A percentile compares a stretch with the other conserved stretches of the same genome.
These are phyloP conservation scores for Stemphylium lycopersici DNA, from an alignment of 2,329 filamentous ascomycete genomes.

Conservation along the genomic window DNA sequence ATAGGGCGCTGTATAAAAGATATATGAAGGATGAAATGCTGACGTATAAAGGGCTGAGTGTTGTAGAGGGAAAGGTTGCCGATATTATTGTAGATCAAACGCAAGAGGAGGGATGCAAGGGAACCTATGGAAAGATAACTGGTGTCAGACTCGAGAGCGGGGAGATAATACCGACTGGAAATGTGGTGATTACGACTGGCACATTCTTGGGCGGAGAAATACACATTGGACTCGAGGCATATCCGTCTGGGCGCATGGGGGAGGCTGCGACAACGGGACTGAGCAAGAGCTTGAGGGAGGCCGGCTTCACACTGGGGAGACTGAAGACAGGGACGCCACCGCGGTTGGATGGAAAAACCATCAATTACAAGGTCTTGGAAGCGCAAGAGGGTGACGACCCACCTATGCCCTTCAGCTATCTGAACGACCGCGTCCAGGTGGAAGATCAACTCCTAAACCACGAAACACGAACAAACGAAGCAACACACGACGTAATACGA, in stretches of 20 bases:
- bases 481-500: slow-evolving; percentile 81
- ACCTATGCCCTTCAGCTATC: slow-evolving; percentile 87
- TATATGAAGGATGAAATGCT: slow-evolving; percentile 89
- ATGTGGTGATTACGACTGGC: slow-evolving; percentile 93
- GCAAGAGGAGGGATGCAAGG: slow-evolving; percentile 51
- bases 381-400: slow-evolving; percentile 82
- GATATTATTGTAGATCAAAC: slow-evolving; percentile 80
- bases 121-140: slow-evolving; percentile 72
- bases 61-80: slow-evolving; percentile 86
- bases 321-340: slow-evolving; percentile 97
- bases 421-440: slow-evolving; percentile 79
- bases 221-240: slow-evolving; percentile 85
- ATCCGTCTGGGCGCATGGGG: slow-evolving; percentile 88
- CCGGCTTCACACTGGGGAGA: slow-evolving; percentile 86
- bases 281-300: slow-evolving; percentile 86
- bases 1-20: slow-evolving; percentile 83
- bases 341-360: slow-evolving; percentile 78
- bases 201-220: slow-evolving; percentile 97
- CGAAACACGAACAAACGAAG: slow-evolving; percentile 84
- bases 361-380: slow-evolving; percentile 76
- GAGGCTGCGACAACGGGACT: slow-evolving; percentile 92
- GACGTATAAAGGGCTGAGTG: slow-evolving; percentile 76
- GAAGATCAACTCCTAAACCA: slow-evolving; percentile 84
- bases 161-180: slow-evolving; percentile 76
- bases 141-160: slow-evolving; percentile 89